Percentiles rank a stretch among this genome's conserved stretches.
phyloP scores from a whole-genome alignment of 257 asterid genomes.

The Plantago elongata region DNA sequence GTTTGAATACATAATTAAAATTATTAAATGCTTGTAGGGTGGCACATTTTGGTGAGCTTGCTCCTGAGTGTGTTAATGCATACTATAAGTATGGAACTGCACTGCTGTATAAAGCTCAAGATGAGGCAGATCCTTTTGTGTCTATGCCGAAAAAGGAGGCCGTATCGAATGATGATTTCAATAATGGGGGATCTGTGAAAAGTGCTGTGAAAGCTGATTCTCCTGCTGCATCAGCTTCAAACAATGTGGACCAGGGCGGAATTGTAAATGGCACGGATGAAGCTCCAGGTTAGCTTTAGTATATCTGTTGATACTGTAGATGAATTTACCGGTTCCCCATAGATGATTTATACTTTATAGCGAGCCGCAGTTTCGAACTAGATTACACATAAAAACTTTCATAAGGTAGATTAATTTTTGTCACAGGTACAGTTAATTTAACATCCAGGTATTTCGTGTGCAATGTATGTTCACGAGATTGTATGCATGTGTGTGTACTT shows the following conservation, averaged over 20 bases:
- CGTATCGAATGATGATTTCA: slow-evolving; percentile 47
- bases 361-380: background rate
- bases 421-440: no score
- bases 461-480: no score
- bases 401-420: no score
- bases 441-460: no score
- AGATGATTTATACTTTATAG: background rate
- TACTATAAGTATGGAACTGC: slow-evolving; percentile 79
- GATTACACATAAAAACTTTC: no score
- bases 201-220: slow-evolving; percentile 47
- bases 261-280: slow-evolving; percentile 32
- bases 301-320: slow-evolving; percentile 17
- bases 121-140: slow-evolving; percentile 87
- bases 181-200: slow-evolving; percentile 47
- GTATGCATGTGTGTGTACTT: no score
- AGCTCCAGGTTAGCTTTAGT: slow-evolving; percentile 34
- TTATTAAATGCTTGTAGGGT: slow-evolving; percentile 38
- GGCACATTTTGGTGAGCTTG: slow-evolving; percentile 78
- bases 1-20: background rate
- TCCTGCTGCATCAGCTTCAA: slow-evolving; percentile 51
- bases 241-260: slow-evolving; percentile 38
- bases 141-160: slow-evolving; percentile 69
- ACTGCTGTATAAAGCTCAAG: slow-evolving; percentile 77
- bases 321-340: slow-evolving; percentile 1
- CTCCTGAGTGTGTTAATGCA: slow-evolving; percentile 76